phyloP scores from a whole-genome alignment of 495 filamentous ascomycete species.

The Lindgomyces ingoldianus region DNA sequence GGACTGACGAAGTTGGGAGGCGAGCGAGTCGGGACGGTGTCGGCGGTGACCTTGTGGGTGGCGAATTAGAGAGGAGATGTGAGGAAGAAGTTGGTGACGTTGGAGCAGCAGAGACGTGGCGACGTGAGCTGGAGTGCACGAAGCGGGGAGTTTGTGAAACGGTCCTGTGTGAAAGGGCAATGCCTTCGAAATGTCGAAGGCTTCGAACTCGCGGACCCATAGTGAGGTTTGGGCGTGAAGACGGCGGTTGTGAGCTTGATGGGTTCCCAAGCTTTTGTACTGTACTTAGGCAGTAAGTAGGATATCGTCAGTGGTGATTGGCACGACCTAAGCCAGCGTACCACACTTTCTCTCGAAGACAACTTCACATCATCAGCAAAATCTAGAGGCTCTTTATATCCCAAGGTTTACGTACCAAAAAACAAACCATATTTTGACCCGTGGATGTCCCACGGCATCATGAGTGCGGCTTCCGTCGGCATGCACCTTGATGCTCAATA shows the following conservation, averaged over 20 bases:
- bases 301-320: neutral
- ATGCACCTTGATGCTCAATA: neutral
- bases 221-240: neutral
- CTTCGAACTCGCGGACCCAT: slow-evolving; percentile 8
- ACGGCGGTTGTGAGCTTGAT: neutral
- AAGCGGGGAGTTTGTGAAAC: slow-evolving; percentile 15
- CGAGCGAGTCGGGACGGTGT: slow-evolving; percentile 15
- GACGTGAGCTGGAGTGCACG: slow-evolving; percentile 25
- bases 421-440: neutral
- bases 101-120: slow-evolving; percentile 22
- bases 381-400: slow-evolving; percentile 1
- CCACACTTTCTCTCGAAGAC: neutral
- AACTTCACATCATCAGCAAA: neutral
- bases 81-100: slow-evolving; percentile 1
- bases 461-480: slow-evolving; percentile 1
- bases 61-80: neutral
- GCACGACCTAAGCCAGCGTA: neutral
- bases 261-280: neutral
- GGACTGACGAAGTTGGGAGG: slow-evolving; percentile 68
- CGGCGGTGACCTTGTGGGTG: neutral
- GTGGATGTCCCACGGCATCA: neutral
- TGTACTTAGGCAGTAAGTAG: no score
- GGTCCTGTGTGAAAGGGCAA: slow-evolving; percentile 7
- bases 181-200: neutral
- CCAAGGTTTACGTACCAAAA: neutral